Percentiles rank a stretch among this genome's conserved stretches.
Conservation (phyloP, 208 protist species). For the Herpetomonas tarakana region DNA sequence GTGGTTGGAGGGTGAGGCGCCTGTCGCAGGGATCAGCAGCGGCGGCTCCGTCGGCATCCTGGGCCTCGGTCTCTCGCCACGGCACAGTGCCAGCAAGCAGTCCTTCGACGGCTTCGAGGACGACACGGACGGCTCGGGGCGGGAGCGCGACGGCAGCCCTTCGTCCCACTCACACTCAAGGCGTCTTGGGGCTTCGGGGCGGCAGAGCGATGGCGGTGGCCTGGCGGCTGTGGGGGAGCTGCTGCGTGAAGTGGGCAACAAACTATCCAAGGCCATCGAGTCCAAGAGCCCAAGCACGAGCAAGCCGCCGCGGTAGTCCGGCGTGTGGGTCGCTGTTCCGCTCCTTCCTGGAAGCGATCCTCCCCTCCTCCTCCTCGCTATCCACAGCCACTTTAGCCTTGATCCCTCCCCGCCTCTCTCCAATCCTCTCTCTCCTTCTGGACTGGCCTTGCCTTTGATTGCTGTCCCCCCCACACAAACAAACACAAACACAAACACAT, state of each 20-base stretch:
- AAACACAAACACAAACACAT: too few relatives aligned
- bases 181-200: too few relatives aligned
- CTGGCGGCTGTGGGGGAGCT: neutral
- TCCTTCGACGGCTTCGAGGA: neutral
- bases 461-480: too few relatives aligned
- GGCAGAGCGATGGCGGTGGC: neutral
- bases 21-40: conserved; percentile 5
- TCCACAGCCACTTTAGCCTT: too few relatives aligned
- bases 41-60: conserved; percentile 1
- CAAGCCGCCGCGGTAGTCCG: neutral
- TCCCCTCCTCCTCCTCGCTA: too few relatives aligned
- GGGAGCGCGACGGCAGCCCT: neutral
- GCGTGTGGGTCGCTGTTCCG: too few relatives aligned
- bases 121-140: neutral
- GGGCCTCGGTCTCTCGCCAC: neutral
- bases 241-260: neutral
- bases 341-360: too few relatives aligned
- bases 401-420: too few relatives aligned
- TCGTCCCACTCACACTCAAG: neutral
- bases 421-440: too few relatives aligned
- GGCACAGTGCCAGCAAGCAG: neutral
- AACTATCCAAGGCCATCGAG: neutral
- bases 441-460: too few relatives aligned
- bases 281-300: neutral
- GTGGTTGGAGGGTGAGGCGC: conserved; percentile 29